These are phyloP conservation scores for Euphorbia pulcherrima DNA, from an alignment of 345 rosid genomes.

Conservation along the genomic window DNA sequence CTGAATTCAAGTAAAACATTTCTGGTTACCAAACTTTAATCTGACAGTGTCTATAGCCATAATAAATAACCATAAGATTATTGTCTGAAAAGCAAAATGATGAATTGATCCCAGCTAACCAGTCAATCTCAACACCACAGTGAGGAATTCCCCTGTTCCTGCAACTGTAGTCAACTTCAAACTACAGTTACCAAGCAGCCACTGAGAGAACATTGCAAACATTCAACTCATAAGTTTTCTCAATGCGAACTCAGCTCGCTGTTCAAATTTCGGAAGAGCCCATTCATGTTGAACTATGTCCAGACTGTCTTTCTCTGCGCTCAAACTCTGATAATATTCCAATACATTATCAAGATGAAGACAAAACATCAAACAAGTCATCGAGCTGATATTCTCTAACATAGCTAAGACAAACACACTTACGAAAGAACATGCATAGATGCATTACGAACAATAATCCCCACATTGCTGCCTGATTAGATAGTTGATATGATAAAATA, in stretches of 20 bases:
- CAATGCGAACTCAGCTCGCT: slow-evolving; percentile 77
- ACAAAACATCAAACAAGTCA: not conserved
- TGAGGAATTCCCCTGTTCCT: slow-evolving; percentile 5
- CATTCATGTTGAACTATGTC: slow-evolving; percentile 36
- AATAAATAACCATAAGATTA: not conserved
- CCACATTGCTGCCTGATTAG: not conserved
- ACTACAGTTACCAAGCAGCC: not conserved
- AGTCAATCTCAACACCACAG: not conserved
- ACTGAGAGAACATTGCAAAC: not conserved
- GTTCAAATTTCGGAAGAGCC: slow-evolving; percentile 88
- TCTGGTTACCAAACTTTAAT: not conserved
- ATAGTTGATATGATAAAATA: not conserved
- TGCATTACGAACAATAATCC: not conserved
- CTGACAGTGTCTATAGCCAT: not conserved
- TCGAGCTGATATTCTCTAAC: not conserved
- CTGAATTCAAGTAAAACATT: too few species aligned
- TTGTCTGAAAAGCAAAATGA: not conserved
- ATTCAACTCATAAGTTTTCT: slow-evolving; percentile 60
- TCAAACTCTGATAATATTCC: slow-evolving; percentile 54
- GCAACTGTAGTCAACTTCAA: slow-evolving; percentile 1
- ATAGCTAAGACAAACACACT: not conserved
- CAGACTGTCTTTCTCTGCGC: slow-evolving; percentile 35
- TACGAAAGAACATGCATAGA: not conserved
- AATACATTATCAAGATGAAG: not conserved
- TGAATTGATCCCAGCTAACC: too few species aligned